Percentiles rank a stretch among this genome's conserved stretches.
Conservation (phyloP, 148 eudicot species). For the Chenopodium suecicum region DNA sequence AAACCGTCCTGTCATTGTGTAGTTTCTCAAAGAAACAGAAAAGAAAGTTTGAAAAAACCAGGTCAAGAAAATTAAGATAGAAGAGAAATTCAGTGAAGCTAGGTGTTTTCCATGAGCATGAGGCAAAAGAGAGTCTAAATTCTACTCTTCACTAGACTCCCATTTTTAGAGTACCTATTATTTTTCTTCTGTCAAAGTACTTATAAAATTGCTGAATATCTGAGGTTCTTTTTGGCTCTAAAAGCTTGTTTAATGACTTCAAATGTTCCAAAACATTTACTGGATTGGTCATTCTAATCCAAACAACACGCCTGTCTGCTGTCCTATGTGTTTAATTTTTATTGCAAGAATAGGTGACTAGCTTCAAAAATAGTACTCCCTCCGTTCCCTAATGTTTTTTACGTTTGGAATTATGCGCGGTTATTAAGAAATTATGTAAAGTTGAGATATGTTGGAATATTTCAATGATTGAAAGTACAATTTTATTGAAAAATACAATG, state of each 20-base stretch:
- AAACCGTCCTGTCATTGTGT: too few species aligned
- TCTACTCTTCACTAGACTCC: background rate
- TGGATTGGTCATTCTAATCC: background rate
- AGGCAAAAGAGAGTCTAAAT: background rate
- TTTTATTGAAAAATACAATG: too few species aligned
- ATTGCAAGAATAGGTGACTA: background rate
- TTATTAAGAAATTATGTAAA: too few species aligned
- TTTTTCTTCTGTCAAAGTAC: background rate
- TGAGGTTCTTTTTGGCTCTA: background rate
- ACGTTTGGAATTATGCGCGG: too few species aligned
- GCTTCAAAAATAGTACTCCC: background rate
- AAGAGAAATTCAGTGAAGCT: background rate
- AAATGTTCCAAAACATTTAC: background rate
- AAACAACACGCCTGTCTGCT: background rate
- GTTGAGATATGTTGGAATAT: too few species aligned
- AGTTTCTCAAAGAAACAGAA: too few species aligned
- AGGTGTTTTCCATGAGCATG: background rate
- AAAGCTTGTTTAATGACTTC: background rate
- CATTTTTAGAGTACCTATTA: background rate
- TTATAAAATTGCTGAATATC: background rate
- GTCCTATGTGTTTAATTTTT: background rate
- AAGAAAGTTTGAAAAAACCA: too few species aligned
- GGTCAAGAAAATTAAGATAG: too few species aligned
- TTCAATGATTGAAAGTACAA: too few species aligned
- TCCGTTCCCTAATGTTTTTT: too few species aligned